Conservation (phyloP, 805 yeast genomes). For the Nakazawaea ernobii region DNA sequence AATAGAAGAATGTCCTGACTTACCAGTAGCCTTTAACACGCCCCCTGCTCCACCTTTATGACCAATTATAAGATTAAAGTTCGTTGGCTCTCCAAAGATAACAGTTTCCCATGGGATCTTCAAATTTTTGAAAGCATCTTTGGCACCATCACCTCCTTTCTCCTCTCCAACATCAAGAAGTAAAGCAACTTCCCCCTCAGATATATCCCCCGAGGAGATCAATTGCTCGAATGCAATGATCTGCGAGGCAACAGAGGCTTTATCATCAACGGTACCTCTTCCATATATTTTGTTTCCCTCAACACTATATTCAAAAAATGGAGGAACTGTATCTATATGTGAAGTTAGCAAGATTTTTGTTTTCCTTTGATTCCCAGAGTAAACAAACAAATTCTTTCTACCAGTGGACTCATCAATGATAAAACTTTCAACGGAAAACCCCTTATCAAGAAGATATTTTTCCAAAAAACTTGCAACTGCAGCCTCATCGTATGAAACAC, state of each 20-base stretch:
- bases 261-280: constrained; percentile 69
- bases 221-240: constrained; percentile 48
- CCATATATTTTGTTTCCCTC: constrained; percentile 51
- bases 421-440: constrained; percentile 48
- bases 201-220: constrained; percentile 27
- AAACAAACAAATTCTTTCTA: constrained; percentile 54
- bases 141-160: constrained; percentile 61
- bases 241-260: constrained; percentile 63
- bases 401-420: constrained; percentile 23
- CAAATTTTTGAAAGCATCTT: constrained; percentile 28
- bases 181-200: constrained; percentile 52
- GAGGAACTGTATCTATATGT: constrained; percentile 73
- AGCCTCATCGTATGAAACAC: constrained; percentile 29
- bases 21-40: constrained; percentile 41
- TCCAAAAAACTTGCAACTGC: constrained; percentile 34
- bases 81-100: constrained; percentile 75
- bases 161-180: constrained; percentile 72
- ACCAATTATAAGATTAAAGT: constrained; percentile 59
- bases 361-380: constrained; percentile 36
- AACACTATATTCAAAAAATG: constrained; percentile 45
- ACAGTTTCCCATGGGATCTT: constrained; percentile 51
- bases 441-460: constrained; percentile 31
- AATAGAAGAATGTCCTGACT: constrained; percentile 62
- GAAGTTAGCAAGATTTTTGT: constrained; percentile 51
- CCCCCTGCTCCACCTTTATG: constrained; percentile 56